A percentile compares a stretch with the other conserved stretches of the same genome.
Conservation (phyloP, 768 basidiomycete genomes). For the Amanita muscaria region DNA sequence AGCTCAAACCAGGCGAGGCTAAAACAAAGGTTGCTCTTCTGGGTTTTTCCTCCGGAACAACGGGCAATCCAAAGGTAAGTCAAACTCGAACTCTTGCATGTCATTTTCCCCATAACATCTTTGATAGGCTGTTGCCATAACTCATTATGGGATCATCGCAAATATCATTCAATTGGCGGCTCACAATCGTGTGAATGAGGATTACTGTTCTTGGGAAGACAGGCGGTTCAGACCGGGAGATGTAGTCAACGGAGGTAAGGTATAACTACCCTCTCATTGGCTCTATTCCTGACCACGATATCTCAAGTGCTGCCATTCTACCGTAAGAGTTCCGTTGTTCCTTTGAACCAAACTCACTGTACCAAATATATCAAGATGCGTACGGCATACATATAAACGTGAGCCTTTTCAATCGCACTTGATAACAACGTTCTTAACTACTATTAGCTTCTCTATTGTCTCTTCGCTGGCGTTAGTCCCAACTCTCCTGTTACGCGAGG, state of each 20-base stretch:
- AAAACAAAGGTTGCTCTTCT: slow-evolving; percentile 64
- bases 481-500: background rate
- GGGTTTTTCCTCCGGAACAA: slow-evolving; percentile 67
- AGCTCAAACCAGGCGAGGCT: slow-evolving; percentile 47
- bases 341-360: background rate
- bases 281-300: too few relatives aligned
- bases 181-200: slow-evolving; percentile 40
- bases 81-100: too few relatives aligned
- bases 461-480: slow-evolving; percentile 41
- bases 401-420: slow-evolving; percentile 11
- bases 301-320: too few relatives aligned
- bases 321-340: background rate
- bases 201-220: slow-evolving; percentile 35
- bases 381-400: slow-evolving; percentile 61
- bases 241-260: slow-evolving; percentile 44
- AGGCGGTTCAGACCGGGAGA: slow-evolving; percentile 53
- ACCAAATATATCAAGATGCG: slow-evolving; percentile 37
- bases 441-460: slow-evolving; percentile 41
- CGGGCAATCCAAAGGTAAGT: slow-evolving; percentile 60
- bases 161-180: slow-evolving; percentile 54
- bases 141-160: slow-evolving; percentile 33
- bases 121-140: slow-evolving; percentile 16
- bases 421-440: background rate
- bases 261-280: slow-evolving; percentile 7
- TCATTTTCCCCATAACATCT: slow-evolving; percentile 52